phyloP scores from a whole-genome alignment of 306 rosid genomes.

The Gynostemma pentaphyllum region DNA sequence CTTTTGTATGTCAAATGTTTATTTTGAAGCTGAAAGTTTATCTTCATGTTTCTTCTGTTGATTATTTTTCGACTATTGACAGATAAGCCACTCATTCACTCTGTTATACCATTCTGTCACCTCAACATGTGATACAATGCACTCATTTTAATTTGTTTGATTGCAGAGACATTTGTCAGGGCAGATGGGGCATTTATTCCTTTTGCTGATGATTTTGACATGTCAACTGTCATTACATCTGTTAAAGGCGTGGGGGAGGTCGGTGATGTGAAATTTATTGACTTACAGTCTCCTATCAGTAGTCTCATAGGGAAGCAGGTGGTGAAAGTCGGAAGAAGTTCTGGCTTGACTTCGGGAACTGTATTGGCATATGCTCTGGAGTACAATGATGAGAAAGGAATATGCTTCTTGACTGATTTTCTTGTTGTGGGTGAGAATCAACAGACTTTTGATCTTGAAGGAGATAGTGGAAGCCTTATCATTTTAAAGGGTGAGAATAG shows the following conservation, averaged over 20 bases:
- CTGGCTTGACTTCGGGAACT: constrained; percentile 88
- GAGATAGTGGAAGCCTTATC: constrained; percentile 97
- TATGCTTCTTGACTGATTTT: constrained; percentile 95
- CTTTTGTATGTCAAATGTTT: too few relatives aligned
- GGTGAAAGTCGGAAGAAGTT: constrained; percentile 96
- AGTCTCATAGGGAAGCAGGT: constrained; percentile 89
- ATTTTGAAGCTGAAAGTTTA: neutral
- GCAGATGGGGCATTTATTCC: constrained; percentile 99
- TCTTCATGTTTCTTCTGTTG: neutral
- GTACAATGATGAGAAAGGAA: constrained; percentile 97
- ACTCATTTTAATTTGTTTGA: constrained; percentile 8
- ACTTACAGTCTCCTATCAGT: constrained; percentile 79
- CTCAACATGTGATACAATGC: neutral
- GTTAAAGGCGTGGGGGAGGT: constrained; percentile 85
- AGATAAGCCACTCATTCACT: neutral
- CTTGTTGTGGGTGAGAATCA: constrained; percentile 99
- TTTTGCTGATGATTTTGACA: constrained; percentile 93
- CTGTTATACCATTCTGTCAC: neutral
- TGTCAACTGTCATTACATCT: constrained; percentile 75
- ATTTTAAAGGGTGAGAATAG: constrained; percentile 70
- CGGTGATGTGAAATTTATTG: constrained; percentile 70
- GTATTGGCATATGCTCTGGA: constrained; percentile 95
- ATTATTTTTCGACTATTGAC: neutral
- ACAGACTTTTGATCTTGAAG: constrained; percentile 97
- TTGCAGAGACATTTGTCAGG: constrained; percentile 93